Evolutionary conservation across 1,284 basidiomycete species (phyloP), one percentile per base, ranked within the genome.

Genomic region (Ustilago crameri): DNA sequence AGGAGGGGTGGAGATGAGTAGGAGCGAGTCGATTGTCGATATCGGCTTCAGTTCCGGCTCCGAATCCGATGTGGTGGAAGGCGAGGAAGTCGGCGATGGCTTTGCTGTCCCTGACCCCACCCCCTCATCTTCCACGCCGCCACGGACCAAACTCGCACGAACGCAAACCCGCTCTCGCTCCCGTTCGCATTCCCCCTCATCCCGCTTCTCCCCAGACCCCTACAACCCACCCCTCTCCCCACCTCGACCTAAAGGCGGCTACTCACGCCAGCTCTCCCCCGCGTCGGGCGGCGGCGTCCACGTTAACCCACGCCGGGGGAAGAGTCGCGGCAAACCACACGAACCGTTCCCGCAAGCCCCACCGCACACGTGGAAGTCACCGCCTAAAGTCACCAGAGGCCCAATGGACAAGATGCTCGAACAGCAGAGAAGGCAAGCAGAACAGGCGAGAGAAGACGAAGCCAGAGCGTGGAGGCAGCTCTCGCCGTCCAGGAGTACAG

Each of bases 151-250:
- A 26, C 34, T 18, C 34, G 42, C 17, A n/a, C 38, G 48, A 42
- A 54, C 50, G 22, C n/a, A 47, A 7, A 51, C 55, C 15, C 20
- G 10, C 38, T 40, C 38, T 15, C 9, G 17, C 14, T 3, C 2
- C 4, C 32, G 32, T 34, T 34, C 32, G 9, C 15, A n/a, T n/a
- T 26, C 24, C 4, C 45, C 58, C n/a, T 68, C 65, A 0, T 58
- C 51, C 7, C 47, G 51, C 23, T 78, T 71, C 54, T 74, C 69
- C 9, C 76, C 76, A 3, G 74, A 78, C 30, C 76, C 74, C 0
- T 78, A 47, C 55, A 72, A 76, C 43, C 76, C 76, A 1, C 76
- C 76, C 4, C 24, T 67, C 15, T 76, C 76, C 0, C 67, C 76
- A 20, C 63, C 54, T 1, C 58, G 71, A 2, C 70, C 74, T 1